Conservation (phyloP, 1,284 basidiomycete genomes). For the Ceratobasidium sp. region DNA sequence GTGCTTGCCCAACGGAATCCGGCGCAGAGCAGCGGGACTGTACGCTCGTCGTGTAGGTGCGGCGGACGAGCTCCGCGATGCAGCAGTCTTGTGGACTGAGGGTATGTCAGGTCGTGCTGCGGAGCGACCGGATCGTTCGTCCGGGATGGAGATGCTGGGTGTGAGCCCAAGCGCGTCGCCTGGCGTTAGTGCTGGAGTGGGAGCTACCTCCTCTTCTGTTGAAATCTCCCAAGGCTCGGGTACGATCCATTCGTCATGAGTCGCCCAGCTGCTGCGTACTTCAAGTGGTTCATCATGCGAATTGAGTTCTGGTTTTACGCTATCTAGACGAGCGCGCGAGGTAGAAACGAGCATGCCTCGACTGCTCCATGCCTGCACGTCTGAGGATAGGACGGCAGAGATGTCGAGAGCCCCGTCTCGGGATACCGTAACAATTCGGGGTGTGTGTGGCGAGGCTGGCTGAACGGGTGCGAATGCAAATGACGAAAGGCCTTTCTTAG, state of each 20-base stretch:
- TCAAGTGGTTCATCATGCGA: constrained; percentile 32
- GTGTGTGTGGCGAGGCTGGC: constrained; percentile 5
- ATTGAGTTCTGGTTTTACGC: background rate
- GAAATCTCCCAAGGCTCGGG: constrained; percentile 45
- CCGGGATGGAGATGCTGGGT: constrained; percentile 10
- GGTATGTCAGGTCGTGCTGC: constrained; percentile 23
- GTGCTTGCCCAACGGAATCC: constrained; percentile 36
- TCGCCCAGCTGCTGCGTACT: constrained; percentile 33
- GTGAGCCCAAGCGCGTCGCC: constrained; percentile 34
- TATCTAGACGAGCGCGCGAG: constrained; percentile 8
- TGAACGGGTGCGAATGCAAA: constrained; percentile 44
- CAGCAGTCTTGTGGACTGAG: constrained; percentile 22
- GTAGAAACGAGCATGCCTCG: constrained; percentile 44
- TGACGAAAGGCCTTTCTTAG: constrained; percentile 27
- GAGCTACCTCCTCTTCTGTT: constrained; percentile 10
- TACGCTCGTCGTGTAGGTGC: constrained; percentile 40
- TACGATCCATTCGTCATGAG: constrained; percentile 32
- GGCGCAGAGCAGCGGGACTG: constrained; percentile 43
- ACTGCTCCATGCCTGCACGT: constrained; percentile 45
- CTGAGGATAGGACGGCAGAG: constrained; percentile 25
- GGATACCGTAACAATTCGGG: constrained; percentile 42
- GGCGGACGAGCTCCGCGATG: constrained; percentile 41
- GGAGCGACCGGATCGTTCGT: constrained; percentile 9
- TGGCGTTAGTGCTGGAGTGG: background rate
- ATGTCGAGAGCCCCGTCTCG: constrained; percentile 44